Evolutionary conservation across 106 monocot genomes (phyloP).

Genomic region (Acorus gramineus): DNA sequence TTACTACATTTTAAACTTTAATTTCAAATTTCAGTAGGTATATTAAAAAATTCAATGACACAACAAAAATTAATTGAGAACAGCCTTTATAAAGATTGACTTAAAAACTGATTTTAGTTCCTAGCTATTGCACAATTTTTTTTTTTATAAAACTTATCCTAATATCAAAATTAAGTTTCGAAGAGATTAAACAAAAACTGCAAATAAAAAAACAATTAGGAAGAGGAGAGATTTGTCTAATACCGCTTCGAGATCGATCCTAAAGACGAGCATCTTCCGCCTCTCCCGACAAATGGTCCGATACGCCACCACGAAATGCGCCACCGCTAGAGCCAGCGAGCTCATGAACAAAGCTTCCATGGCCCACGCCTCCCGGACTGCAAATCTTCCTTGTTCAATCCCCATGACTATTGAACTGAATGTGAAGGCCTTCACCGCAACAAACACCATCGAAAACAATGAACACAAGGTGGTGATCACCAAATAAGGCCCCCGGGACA

Average conservation of each 20-base stretch:
- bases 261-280: slow-evolving; percentile 58
- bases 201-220: too few species aligned
- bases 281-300: slow-evolving; percentile 65
- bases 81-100: too few species aligned
- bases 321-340: slow-evolving; percentile 51
- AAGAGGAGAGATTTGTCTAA: background rate
- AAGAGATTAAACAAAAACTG: too few species aligned
- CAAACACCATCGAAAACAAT: slow-evolving; percentile 32
- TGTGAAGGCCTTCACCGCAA: slow-evolving; percentile 36
- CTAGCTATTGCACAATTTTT: too few species aligned
- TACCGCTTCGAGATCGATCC: slow-evolving; percentile 84
- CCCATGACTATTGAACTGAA: slow-evolving; percentile 17
- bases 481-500: slow-evolving; percentile 48
- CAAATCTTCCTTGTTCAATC: background rate
- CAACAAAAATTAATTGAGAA: too few species aligned
- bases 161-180: too few species aligned
- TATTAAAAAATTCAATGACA: too few species aligned
- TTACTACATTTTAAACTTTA: too few species aligned
- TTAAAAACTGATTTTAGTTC: too few species aligned
- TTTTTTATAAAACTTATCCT: too few species aligned
- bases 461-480: slow-evolving; percentile 31
- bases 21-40: too few species aligned
- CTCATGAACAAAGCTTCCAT: slow-evolving; percentile 48
- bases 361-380: slow-evolving; percentile 5
- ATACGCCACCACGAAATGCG: slow-evolving; percentile 63